A percentile compares a stretch with the other conserved stretches of the same genome.
Evolutionary conservation across 148 eudicot species (phyloP).

Genomic region (Spergularia marina): DNA sequence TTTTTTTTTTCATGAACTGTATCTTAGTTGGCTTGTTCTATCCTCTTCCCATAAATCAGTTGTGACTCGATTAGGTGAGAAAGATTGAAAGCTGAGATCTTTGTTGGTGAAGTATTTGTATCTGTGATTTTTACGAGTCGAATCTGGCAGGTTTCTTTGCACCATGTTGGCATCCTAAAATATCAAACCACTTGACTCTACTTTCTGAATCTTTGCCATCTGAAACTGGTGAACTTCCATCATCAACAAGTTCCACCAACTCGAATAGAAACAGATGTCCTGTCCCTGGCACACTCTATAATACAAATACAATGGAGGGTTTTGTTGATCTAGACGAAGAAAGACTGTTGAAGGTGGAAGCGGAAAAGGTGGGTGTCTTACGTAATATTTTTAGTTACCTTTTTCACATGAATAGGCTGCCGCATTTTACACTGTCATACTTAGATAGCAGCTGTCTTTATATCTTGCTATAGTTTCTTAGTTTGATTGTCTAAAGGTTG

Average conservation of each 20-base stretch:
- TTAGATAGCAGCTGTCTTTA: background rate
- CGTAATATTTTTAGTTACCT: background rate
- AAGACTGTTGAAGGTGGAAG: slow-evolving; percentile 63
- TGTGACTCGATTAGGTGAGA: background rate
- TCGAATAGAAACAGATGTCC: slow-evolving; percentile 81
- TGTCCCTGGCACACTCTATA: slow-evolving; percentile 72
- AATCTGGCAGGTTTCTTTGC: slow-evolving; percentile 69
- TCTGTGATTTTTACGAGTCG: background rate
- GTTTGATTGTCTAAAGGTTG: background rate
- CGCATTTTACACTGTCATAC: background rate
- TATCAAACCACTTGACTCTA: slow-evolving; percentile 78
- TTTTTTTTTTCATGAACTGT: background rate
- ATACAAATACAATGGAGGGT: slow-evolving; percentile 79
- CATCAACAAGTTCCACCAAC: slow-evolving; percentile 21
- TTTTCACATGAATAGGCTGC: background rate
- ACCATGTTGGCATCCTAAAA: slow-evolving; percentile 62
- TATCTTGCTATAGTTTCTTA: background rate
- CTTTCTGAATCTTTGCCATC: slow-evolving; percentile 80
- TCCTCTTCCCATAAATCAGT: background rate
- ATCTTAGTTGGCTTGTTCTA: background rate
- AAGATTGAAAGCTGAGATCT: background rate
- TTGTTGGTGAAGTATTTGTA: background rate
- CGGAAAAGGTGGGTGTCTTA: slow-evolving; percentile 53
- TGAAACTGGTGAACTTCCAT: slow-evolving; percentile 47
- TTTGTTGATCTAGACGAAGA: slow-evolving; percentile 68